Conservation (phyloP, 2,329 filamentous ascomycete species). For the Cyanodermella asteris region DNA sequence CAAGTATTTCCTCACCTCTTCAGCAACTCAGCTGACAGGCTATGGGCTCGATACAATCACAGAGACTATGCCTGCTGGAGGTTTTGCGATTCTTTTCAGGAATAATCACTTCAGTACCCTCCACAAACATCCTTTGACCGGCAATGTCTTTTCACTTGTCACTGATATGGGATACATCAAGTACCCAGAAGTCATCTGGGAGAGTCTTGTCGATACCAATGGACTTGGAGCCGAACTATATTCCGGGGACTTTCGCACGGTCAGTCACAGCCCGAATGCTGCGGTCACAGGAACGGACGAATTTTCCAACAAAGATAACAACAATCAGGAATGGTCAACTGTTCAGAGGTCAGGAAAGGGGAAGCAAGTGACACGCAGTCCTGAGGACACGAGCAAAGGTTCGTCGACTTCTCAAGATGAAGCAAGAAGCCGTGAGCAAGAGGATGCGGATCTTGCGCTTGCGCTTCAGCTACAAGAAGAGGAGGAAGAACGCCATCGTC, state of each 20-base stretch:
- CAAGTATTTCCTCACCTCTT: constrained; percentile 56
- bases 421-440: constrained; percentile 32
- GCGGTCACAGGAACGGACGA: too few relatives aligned
- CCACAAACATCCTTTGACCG: constrained; percentile 64
- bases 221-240: constrained; percentile 67
- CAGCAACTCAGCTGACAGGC: constrained; percentile 69
- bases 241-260: constrained; percentile 70
- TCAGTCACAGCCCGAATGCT: too few relatives aligned
- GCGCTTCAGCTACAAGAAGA: constrained; percentile 88
- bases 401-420: too few relatives aligned
- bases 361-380: constrained; percentile 3
- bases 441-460: constrained; percentile 74
- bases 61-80: constrained; percentile 48
- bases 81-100: constrained; percentile 76
- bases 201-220: constrained; percentile 71
- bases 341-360: constrained; percentile 6
- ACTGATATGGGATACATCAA: constrained; percentile 79
- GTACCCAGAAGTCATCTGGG: constrained; percentile 89
- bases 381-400: constrained; percentile 8
- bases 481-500: constrained; percentile 59
- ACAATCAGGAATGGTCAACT: constrained; percentile 12
- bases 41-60: constrained; percentile 59
- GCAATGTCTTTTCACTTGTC: constrained; percentile 60
- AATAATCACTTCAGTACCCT: constrained; percentile 95
- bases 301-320: constrained; percentile 24